phyloP scores from a whole-genome alignment of 257 asterid genomes.

The Gentiana dahurica region DNA sequence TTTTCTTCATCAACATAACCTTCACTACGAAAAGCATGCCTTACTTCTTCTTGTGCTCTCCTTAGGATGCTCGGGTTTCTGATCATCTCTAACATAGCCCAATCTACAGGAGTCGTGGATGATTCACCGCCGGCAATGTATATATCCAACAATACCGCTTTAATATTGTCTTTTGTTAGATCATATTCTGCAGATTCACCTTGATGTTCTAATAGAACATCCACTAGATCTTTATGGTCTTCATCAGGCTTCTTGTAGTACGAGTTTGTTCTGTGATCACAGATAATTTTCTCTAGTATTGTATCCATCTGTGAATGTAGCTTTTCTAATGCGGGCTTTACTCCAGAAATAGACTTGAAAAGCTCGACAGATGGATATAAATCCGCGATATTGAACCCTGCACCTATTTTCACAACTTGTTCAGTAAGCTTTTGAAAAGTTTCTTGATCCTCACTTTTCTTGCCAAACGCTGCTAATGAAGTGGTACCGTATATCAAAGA shows the following conservation, averaged over 20 bases:
- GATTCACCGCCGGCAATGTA: background rate
- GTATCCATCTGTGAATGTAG: constrained; percentile 7
- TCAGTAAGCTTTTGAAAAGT: constrained; percentile 3
- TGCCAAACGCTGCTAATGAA: constrained; percentile 17
- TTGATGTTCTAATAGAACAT: constrained; percentile 3
- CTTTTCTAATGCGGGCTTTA: constrained; percentile 11
- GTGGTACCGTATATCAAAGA: constrained; percentile 1
- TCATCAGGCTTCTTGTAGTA: background rate
- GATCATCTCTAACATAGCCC: background rate
- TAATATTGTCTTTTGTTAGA: background rate
- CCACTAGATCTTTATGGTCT: constrained; percentile 1
- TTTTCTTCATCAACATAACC: background rate
- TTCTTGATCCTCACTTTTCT: constrained; percentile 9
- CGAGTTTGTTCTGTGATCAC: constrained; percentile 6
- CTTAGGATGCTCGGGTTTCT: background rate
- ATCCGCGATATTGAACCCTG: constrained; percentile 2
- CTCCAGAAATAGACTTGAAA: constrained; percentile 8
- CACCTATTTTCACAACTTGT: background rate
- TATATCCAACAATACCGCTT: constrained; percentile 4
- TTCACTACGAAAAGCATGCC: background rate
- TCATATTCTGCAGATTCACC: background rate
- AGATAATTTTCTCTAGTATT: constrained; percentile 18
- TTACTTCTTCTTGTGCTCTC: background rate
- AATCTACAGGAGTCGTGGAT: background rate
- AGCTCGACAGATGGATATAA: constrained; percentile 1